These are phyloP conservation scores for Entelexis sorbosivorans DNA, from an alignment of 1,139 yeast genomes.

Conservation along the genomic window DNA sequence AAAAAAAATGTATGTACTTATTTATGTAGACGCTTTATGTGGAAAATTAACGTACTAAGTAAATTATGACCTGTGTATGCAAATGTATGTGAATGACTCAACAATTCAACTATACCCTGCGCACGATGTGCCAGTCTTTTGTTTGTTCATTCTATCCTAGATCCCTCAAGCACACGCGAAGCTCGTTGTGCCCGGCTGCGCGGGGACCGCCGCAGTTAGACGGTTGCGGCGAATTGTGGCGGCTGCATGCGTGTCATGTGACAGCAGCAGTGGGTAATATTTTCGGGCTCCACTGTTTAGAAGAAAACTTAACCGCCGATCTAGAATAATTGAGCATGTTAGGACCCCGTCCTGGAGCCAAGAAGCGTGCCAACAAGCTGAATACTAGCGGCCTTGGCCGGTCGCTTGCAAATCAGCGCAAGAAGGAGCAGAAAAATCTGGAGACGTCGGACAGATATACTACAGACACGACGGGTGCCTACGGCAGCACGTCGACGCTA, in stretches of 20 bases:
- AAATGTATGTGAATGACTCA: too few species aligned
- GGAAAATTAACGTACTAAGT: too few species aligned
- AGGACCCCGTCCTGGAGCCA: slow-evolving; percentile 73
- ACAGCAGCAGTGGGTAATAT: not conserved
- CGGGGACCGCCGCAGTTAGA: not conserved
- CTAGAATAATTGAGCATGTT: slow-evolving; percentile 25
- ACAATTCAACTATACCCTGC: too few species aligned
- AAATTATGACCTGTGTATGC: too few species aligned
- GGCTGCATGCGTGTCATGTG: not conserved
- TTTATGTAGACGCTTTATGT: too few species aligned
- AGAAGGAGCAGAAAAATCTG: slow-evolving; percentile 65
- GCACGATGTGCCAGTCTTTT: too few species aligned
- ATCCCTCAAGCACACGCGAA: too few species aligned
- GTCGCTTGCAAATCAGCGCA: slow-evolving; percentile 64
- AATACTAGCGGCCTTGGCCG: slow-evolving; percentile 80
- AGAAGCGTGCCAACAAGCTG: slow-evolving; percentile 54
- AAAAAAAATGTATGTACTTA: too few species aligned
- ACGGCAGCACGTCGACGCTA: slow-evolving; percentile 37
- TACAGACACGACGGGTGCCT: slow-evolving; percentile 31
- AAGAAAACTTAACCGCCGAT: not conserved
- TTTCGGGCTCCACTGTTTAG: not conserved
- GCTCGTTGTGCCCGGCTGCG: too few species aligned
- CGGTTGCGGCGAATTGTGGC: slow-evolving; percentile 1
- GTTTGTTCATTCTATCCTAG: too few species aligned
- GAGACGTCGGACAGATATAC: slow-evolving; percentile 28